These are phyloP conservation scores for Hanseniaspora clermontiae DNA, from an alignment of 805 yeast species.

Conservation along the genomic window DNA sequence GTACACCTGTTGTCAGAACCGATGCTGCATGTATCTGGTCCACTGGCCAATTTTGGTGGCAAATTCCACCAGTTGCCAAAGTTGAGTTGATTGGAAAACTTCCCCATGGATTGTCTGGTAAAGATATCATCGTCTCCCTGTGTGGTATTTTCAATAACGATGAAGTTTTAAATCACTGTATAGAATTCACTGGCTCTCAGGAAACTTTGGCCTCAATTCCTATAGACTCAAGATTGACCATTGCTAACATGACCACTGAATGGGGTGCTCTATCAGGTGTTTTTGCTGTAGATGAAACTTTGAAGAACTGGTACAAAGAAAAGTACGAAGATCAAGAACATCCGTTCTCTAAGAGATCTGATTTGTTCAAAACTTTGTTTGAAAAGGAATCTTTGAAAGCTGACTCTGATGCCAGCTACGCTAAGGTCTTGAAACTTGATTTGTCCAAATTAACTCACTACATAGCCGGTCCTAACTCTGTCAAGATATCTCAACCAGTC, in stretches of 20 bases:
- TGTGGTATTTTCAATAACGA: constrained; percentile 90
- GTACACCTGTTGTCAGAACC: constrained; percentile 95
- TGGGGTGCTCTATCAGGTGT: constrained; percentile 98
- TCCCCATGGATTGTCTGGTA: constrained; percentile 84
- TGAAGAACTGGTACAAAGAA: constrained; percentile 64
- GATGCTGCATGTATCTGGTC: constrained; percentile 99
- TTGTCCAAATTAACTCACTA: constrained; percentile 70
- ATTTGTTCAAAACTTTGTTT: constrained; percentile 25
- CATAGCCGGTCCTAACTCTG: constrained; percentile 95
- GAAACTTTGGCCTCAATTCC: constrained; percentile 58
- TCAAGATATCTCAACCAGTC: constrained; percentile 73
- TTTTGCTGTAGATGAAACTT: constrained; percentile 83
- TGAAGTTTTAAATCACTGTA: constrained; percentile 86
- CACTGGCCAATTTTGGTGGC: constrained; percentile 99
- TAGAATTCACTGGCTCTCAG: constrained; percentile 83
- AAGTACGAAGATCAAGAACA: constrained; percentile 35
- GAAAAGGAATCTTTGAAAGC: constrained; percentile 27
- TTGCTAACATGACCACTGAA: constrained; percentile 96
- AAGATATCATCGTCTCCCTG: constrained; percentile 89
- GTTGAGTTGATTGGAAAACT: constrained; percentile 74
- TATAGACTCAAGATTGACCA: constrained; percentile 76
- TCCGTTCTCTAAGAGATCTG: constrained; percentile 21
- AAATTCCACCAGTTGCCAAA: constrained; percentile 95
- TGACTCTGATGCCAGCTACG: constrained; percentile 72
- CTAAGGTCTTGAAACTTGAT: constrained; percentile 76